Conservation (phyloP, 768 basidiomycete genomes). For the Auricularia auricula-judae region DNA sequence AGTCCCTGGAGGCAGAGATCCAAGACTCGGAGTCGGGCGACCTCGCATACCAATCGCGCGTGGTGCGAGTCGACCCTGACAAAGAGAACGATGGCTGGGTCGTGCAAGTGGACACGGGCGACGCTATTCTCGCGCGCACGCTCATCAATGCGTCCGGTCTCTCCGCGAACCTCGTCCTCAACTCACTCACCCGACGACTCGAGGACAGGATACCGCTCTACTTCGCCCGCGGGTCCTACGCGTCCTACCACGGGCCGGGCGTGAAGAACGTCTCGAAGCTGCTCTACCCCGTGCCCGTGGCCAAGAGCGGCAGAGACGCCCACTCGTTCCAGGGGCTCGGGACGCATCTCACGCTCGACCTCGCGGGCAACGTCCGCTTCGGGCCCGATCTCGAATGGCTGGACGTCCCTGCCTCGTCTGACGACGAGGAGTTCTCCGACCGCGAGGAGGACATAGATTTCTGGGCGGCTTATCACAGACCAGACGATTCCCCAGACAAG, state of each 20-base stretch:
- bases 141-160: slow-evolving; percentile 80
- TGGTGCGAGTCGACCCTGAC: slow-evolving; percentile 73
- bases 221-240: slow-evolving; percentile 79
- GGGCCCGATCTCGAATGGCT: slow-evolving; percentile 93
- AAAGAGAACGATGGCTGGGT: slow-evolving; percentile 67
- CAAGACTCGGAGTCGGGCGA: slow-evolving; percentile 54
- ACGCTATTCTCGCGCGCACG: slow-evolving; percentile 61
- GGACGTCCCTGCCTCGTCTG: slow-evolving; percentile 23
- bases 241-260: slow-evolving; percentile 76
- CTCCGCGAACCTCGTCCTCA: slow-evolving; percentile 57
- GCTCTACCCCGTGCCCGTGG: slow-evolving; percentile 84
- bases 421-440: slow-evolving; percentile 18
- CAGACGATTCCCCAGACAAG: slow-evolving; percentile 40
- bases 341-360: slow-evolving; percentile 82
- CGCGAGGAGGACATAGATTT: slow-evolving; percentile 51
- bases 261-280: slow-evolving; percentile 55
- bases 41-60: slow-evolving; percentile 67
- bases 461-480: slow-evolving; percentile 58
- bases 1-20: slow-evolving; percentile 74
- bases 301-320: slow-evolving; percentile 28
- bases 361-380: slow-evolving; percentile 77
- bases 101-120: slow-evolving; percentile 65
- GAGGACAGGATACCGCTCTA: slow-evolving; percentile 57
- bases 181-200: slow-evolving; percentile 46
- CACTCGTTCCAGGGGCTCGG: slow-evolving; percentile 71